These are phyloP conservation scores for Xylaria nigripes DNA, from an alignment of 495 filamentous ascomycete species.

Conservation along the genomic window DNA sequence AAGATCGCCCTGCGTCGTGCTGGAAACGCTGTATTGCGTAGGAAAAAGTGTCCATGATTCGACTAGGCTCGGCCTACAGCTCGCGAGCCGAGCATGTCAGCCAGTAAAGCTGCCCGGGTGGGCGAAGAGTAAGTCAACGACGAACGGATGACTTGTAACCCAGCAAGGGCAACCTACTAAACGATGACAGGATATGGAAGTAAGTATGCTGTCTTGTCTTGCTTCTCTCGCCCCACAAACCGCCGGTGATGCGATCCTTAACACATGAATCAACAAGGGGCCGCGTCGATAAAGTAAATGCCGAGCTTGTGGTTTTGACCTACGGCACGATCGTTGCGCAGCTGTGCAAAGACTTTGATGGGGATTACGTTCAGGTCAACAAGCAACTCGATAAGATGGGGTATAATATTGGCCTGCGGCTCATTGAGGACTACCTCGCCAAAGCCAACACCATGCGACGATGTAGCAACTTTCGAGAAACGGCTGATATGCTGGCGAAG, in stretches of 20 bases:
- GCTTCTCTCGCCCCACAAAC: not conserved
- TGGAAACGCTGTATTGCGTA: not conserved
- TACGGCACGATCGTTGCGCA: conserved; percentile 97
- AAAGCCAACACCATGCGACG: conserved; percentile 76
- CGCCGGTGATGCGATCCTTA: conserved; percentile 1
- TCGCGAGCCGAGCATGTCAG: conserved; percentile 53
- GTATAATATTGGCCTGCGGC: conserved; percentile 91
- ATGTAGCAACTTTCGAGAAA: conserved; percentile 89
- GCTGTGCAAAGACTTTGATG: conserved; percentile 90
- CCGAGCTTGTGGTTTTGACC: conserved; percentile 92
- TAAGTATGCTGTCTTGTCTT: conserved; percentile 44
- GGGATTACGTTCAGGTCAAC: conserved; percentile 89
- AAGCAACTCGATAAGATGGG: conserved; percentile 98
- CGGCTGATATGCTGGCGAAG: conserved; percentile 93
- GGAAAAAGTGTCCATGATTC: conserved; percentile 16
- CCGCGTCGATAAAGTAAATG: conserved; percentile 65
- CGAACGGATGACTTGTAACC: not conserved
- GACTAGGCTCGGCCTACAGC: conserved; percentile 8
- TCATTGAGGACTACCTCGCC: conserved; percentile 96
- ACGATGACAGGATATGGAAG: conserved; percentile 80
- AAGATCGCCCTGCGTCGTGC: not conserved
- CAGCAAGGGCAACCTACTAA: conserved; percentile 20
- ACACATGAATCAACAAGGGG: conserved; percentile 38
- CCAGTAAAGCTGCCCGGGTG: conserved; percentile 81
- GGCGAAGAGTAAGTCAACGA: conserved; percentile 86